A percentile compares a stretch with the other conserved stretches of the same genome.
These are phyloP conservation scores for Edaphochlamys debaryana DNA, from an alignment of 139 green algal species.

Conservation along the genomic window DNA sequence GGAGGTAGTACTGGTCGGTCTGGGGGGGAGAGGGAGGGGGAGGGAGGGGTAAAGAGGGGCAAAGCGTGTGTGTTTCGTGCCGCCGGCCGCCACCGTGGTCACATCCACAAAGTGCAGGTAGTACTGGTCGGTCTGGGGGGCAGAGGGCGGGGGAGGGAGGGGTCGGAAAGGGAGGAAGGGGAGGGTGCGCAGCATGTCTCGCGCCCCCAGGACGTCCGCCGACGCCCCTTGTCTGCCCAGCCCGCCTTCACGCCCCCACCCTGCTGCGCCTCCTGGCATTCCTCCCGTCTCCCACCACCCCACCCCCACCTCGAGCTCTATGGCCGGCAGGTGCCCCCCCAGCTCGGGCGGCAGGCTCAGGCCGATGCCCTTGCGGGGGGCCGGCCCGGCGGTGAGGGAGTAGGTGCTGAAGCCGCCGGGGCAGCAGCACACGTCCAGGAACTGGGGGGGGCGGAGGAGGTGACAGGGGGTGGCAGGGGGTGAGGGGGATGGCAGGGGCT, in stretches of 20 bases:
- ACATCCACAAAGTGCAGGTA: conserved; percentile 40
- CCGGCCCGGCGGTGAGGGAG: background rate
- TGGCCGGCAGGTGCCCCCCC: conserved; percentile 44
- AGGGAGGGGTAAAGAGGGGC: background rate
- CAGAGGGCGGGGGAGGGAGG: background rate
- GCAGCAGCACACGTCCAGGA: conserved; percentile 59
- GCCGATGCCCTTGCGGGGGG: conserved; percentile 42
- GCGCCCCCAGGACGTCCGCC: no score
- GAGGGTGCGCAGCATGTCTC: no score
- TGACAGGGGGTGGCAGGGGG: no score
- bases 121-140: conserved; percentile 34
- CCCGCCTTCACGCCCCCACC: no score
- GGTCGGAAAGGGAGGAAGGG: background rate
- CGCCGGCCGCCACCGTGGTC: conserved; percentile 24
- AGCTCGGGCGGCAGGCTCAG: conserved; percentile 42
- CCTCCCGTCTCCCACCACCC: no score
- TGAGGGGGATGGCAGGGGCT: no score
- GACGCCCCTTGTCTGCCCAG: no score
- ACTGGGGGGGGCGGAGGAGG: no score
- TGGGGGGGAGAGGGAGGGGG: background rate
- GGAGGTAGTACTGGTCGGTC: conserved; percentile 35
- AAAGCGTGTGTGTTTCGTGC: background rate
- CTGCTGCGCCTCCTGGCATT: no score
- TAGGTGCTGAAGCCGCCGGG: conserved; percentile 52
- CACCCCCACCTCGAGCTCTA: conserved; percentile 6